A percentile compares a stretch with the other conserved stretches of the same genome.
These are phyloP conservation scores for Cystobasidium slooffiae DNA, from an alignment of 1,284 basidiomycete species.

Conservation along the genomic window DNA sequence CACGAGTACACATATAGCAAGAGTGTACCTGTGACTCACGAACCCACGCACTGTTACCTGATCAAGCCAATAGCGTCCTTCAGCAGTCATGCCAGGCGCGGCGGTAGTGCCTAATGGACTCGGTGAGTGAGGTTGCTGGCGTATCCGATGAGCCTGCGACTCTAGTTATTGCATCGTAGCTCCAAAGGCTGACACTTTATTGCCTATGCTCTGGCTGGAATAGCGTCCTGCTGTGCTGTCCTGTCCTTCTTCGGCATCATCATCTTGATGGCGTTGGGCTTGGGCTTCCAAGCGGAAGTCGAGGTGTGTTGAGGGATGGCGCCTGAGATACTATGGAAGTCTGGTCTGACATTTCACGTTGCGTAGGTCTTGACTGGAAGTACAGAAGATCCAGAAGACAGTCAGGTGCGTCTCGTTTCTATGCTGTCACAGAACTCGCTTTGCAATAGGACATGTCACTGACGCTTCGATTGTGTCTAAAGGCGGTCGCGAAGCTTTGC, in stretches of 20 bases:
- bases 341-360: neutral
- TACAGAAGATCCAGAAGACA: constrained; percentile 37
- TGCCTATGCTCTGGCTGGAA: neutral
- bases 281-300: constrained; percentile 46
- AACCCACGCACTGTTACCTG: no score
- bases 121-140: constrained; percentile 7
- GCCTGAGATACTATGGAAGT: neutral
- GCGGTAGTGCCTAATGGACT: constrained; percentile 37
- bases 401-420: constrained; percentile 4
- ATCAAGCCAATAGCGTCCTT: neutral
- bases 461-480: neutral
- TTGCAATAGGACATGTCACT: neutral
- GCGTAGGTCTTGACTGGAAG: constrained; percentile 34
- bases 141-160: neutral
- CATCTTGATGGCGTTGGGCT: constrained; percentile 58
- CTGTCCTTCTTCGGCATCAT: constrained; percentile 62
- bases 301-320: constrained; percentile 53
- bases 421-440: neutral
- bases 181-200: neutral
- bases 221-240: constrained; percentile 63
- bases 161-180: neutral
- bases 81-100: constrained; percentile 20
- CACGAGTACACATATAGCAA: no score
- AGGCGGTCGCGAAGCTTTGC: constrained; percentile 35
- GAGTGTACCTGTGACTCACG: no score